Evolutionary conservation across 306 rosid species (phyloP), one percentile per base, ranked within the genome.

Genomic region (Pyrus bretschneideri): DNA sequence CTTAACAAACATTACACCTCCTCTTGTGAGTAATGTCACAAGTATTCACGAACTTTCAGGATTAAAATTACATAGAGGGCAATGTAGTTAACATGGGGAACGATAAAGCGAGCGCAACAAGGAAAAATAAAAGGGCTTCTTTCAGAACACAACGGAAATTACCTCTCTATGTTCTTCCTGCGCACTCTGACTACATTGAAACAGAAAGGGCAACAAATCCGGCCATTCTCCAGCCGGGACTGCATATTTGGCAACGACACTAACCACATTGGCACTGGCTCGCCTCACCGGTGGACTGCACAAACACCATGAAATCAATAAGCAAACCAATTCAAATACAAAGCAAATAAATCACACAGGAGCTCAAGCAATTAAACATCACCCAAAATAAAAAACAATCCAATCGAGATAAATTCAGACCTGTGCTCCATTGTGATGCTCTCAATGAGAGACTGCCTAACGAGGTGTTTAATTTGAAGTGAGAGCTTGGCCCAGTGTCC

Each of bases 151-250:
- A 29, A 44, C 27, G 57, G 68, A 74, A 81, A 88, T 81, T 80
- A 91, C 99, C 85, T 96, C 99, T 65, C 98, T 91, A 79, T 96
- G 99, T 23, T 96, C 99, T 75, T 96, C 99, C 64, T 92, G 97
- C 4, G 88, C 78, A 89, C 99, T 93, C 87, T 91, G 98, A 87
- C 97, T 92, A 49, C 97, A 92, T 71, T 89, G 97, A 84, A 96
- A 96, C 76, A 96, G 90, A 80, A 96, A 96, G 33, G 98, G 98
- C 83, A 96, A 80, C 77, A 96, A 86, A 66, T 96, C 98, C 5
- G 97, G 91, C 99, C 99, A 96, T 73, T 96, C 99, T 13, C 96
- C 98, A 0, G 97, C 87, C 0, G 97, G 98, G 77, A 93, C 93
- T 1, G 97, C 99, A 67, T 96, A 93, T 82, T 96, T 96, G 1